These are phyloP conservation scores for Hansenula sp. DNA, from an alignment of 1,139 yeast genomes.

Conservation along the genomic window DNA sequence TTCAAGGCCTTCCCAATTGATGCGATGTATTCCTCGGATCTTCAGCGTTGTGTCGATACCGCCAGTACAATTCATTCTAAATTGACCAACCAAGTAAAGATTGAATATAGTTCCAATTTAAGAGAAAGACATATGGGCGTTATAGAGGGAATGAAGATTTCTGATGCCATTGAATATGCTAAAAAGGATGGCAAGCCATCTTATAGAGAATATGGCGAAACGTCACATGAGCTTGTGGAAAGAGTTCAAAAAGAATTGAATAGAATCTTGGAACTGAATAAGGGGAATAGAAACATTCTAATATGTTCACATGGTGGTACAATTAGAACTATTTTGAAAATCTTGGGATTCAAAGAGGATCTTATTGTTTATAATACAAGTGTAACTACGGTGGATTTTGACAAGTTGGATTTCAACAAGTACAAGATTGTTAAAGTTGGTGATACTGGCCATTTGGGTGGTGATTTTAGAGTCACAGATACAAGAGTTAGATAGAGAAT, in stretches of 20 bases:
- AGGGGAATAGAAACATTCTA: conserved; percentile 45
- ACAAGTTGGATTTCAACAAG: conserved; percentile 29
- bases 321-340: conserved; percentile 52
- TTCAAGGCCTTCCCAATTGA: conserved; percentile 43
- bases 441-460: conserved; percentile 61
- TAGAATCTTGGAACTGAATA: conserved; percentile 33
- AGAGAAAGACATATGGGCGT: conserved; percentile 83
- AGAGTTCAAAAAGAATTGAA: conserved; percentile 53
- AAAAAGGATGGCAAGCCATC: conserved; percentile 37
- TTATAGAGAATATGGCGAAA: conserved; percentile 57
- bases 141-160: conserved; percentile 68
- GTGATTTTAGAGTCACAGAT: conserved; percentile 47
- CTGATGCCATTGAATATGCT: conserved; percentile 62
- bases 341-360: conserved; percentile 38
- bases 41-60: conserved; percentile 53
- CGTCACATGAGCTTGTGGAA: conserved; percentile 37
- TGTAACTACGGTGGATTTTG: conserved; percentile 57
- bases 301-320: conserved; percentile 89
- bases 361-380: conserved; percentile 70
- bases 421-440: conserved; percentile 53
- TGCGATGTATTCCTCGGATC: conserved; percentile 54
- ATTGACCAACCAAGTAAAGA: conserved; percentile 14
- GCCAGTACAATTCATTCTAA: conserved; percentile 11
- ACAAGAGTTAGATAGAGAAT: conserved; percentile 34
- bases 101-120: conserved; percentile 32